A percentile compares a stretch with the other conserved stretches of the same genome.
Evolutionary conservation across 1,284 basidiomycete genomes (phyloP).

Genomic region (Boletus sp.): DNA sequence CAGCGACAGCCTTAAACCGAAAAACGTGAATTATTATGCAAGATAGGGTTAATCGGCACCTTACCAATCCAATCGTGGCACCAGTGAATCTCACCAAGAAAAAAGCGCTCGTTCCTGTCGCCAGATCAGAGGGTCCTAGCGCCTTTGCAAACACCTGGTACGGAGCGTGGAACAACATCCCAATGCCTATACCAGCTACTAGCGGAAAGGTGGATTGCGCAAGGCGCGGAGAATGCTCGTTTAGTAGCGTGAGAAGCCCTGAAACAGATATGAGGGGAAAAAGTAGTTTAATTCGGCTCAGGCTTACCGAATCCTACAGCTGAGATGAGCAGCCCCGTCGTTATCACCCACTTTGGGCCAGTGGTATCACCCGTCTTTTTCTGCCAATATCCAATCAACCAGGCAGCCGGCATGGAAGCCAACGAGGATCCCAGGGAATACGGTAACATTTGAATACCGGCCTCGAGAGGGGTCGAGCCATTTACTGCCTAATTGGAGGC

Average conservation of each 20-base stretch:
- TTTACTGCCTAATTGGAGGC: constrained; percentile 52
- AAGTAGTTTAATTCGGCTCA: constrained; percentile 29
- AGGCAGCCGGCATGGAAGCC: constrained; percentile 75
- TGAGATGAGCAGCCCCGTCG: constrained; percentile 56
- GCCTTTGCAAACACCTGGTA: constrained; percentile 71
- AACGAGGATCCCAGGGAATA: constrained; percentile 78
- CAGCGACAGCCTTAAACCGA: constrained; percentile 61
- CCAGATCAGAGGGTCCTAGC: constrained; percentile 59
- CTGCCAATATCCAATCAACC: constrained; percentile 67
- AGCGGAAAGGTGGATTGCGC: constrained; percentile 56
- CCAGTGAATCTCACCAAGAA: constrained; percentile 81
- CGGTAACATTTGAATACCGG: constrained; percentile 69
- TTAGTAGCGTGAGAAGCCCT: constrained; percentile 65
- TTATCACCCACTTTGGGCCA: constrained; percentile 62
- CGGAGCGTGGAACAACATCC: constrained; percentile 78
- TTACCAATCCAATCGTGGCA: constrained; percentile 71
- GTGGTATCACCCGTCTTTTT: constrained; percentile 50
- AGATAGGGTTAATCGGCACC: constrained; percentile 24
- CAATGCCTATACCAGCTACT: constrained; percentile 71
- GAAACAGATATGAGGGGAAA: constrained; percentile 14
- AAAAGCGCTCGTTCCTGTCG: constrained; percentile 77
- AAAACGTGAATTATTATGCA: constrained; percentile 15
- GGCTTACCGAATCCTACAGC: constrained; percentile 68
- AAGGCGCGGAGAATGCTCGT: constrained; percentile 44
- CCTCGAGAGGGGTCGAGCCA: constrained; percentile 58